phyloP scores from a whole-genome alignment of 139 green algal genomes.

The Picocystis salinarum region DNA sequence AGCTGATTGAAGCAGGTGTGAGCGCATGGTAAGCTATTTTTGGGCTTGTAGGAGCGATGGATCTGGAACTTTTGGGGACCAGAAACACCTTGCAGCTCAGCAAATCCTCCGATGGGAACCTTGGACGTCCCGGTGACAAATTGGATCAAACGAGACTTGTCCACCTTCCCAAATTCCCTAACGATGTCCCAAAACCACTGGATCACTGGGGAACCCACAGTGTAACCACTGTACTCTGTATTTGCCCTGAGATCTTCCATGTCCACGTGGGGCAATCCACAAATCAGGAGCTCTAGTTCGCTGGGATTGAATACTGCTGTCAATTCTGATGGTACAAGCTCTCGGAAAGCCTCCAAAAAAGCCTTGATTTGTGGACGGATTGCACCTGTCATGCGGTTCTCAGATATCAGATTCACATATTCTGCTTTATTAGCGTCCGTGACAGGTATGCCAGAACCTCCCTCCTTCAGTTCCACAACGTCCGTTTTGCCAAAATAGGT shows the following conservation, averaged over 20 bases:
- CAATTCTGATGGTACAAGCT: slow-evolving; percentile 58
- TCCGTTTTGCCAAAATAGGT: slow-evolving; percentile 19
- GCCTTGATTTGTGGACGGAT: slow-evolving; percentile 68
- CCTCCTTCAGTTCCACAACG: slow-evolving; percentile 60
- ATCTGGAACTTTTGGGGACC: slow-evolving; percentile 89
- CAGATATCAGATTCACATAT: slow-evolving; percentile 84
- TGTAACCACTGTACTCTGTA: slow-evolving; percentile 39
- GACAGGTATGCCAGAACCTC: slow-evolving; percentile 48
- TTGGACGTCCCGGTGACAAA: slow-evolving; percentile 43
- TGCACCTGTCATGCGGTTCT: slow-evolving; percentile 82
- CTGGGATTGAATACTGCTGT: slow-evolving; percentile 86
- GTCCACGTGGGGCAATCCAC: slow-evolving; percentile 87
- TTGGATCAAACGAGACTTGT: slow-evolving; percentile 72
- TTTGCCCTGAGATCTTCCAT: slow-evolving; percentile 1
- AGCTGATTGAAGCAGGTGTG: slow-evolving; percentile 96
- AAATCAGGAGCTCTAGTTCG: slow-evolving; percentile 96
- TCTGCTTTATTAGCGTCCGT: slow-evolving; percentile 88
- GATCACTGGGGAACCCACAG: slow-evolving; percentile 38
- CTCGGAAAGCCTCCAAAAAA: slow-evolving; percentile 76
- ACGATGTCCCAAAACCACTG: slow-evolving; percentile 94
- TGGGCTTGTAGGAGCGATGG: slow-evolving; percentile 31
- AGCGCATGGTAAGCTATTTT: slow-evolving; percentile 51
- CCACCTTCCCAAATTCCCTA: slow-evolving; percentile 58
- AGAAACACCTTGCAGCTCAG: slow-evolving; percentile 65
- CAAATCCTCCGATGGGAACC: slow-evolving; percentile 87